These are phyloP conservation scores for Truncatella angustata DNA, from an alignment of 2,329 filamentous ascomycete genomes.

Conservation along the genomic window DNA sequence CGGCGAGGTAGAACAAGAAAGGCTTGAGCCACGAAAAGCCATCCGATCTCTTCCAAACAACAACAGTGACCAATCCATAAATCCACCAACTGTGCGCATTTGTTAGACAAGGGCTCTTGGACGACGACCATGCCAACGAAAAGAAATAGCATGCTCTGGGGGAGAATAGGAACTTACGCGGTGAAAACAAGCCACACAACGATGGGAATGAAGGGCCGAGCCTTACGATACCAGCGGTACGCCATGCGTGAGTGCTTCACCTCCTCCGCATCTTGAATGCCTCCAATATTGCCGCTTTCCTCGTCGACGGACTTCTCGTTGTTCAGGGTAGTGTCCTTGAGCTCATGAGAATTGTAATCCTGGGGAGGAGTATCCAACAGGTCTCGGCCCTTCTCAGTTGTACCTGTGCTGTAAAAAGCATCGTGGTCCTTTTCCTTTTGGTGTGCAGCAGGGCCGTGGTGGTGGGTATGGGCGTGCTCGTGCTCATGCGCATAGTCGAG, in stretches of 20 bases:
- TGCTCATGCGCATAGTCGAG: constrained; percentile 40
- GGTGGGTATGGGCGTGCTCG: constrained; percentile 41
- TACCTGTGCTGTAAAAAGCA: constrained; percentile 45
- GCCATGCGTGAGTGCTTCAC: neutral
- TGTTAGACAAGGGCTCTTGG: too few species aligned
- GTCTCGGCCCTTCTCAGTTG: constrained; percentile 35
- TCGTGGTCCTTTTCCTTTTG: constrained; percentile 35
- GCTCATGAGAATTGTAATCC: constrained; percentile 41
- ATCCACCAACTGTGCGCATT: constrained; percentile 44
- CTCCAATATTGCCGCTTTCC: constrained; percentile 28
- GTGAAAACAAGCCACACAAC: constrained; percentile 38
- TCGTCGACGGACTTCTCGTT: constrained; percentile 29
- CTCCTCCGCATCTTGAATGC: constrained; percentile 13
- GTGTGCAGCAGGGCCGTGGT: constrained; percentile 33
- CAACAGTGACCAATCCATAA: constrained; percentile 38
- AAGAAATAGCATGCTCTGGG: too few species aligned
- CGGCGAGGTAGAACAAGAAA: constrained; percentile 75
- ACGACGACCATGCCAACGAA: too few species aligned
- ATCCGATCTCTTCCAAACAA: constrained; percentile 63
- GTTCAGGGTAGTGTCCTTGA: constrained; percentile 26
- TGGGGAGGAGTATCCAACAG: constrained; percentile 29
- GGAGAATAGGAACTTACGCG: constrained; percentile 27
- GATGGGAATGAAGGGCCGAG: constrained; percentile 43
- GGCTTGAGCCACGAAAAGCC: constrained; percentile 78
- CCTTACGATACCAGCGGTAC: constrained; percentile 38